Percentiles rank a stretch among this genome's conserved stretches.
These are phyloP conservation scores for Colletotrichum magnum DNA, from an alignment of 2,329 filamentous ascomycete species.

Conservation along the genomic window DNA sequence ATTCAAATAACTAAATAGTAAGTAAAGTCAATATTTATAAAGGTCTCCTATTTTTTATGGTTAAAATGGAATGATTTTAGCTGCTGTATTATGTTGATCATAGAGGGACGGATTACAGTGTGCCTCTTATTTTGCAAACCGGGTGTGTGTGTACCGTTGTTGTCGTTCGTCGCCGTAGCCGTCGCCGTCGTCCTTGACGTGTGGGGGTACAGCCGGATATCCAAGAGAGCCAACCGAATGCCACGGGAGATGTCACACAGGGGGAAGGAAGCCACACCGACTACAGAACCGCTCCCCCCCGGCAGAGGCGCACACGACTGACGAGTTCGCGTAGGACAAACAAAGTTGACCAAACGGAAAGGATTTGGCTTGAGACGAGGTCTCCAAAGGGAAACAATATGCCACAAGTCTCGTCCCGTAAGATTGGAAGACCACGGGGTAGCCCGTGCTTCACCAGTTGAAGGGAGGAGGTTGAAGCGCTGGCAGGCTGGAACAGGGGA, in stretches of 20 bases:
- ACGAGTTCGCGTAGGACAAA: slow-evolving; percentile 19
- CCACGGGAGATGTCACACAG: background rate
- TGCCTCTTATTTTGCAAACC: no score
- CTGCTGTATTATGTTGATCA: no score
- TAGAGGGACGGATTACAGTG: no score
- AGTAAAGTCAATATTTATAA: no score
- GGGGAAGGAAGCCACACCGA: slow-evolving; percentile 1
- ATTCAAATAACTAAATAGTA: no score
- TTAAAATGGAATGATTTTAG: no score
- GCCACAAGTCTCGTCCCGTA: background rate
- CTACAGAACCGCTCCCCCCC: background rate
- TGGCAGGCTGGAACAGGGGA: slow-evolving; percentile 16
- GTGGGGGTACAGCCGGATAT: background rate
- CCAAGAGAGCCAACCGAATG: background rate
- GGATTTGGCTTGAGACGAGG: background rate
- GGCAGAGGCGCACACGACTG: slow-evolving; percentile 1
- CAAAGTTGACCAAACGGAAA: slow-evolving; percentile 17
- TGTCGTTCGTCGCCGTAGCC: background rate
- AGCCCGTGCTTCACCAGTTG: slow-evolving; percentile 10
- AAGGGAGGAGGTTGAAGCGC: background rate
- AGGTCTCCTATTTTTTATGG: no score
- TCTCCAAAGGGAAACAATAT: background rate
- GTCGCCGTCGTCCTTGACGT: background rate
- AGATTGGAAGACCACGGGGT: slow-evolving; percentile 7
- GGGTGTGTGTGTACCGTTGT: background rate